Percentiles rank a stretch among this genome's conserved stretches.
phyloP scores from a whole-genome alignment of 78 protist genomes.

The Speleostelium caveatum region DNA sequence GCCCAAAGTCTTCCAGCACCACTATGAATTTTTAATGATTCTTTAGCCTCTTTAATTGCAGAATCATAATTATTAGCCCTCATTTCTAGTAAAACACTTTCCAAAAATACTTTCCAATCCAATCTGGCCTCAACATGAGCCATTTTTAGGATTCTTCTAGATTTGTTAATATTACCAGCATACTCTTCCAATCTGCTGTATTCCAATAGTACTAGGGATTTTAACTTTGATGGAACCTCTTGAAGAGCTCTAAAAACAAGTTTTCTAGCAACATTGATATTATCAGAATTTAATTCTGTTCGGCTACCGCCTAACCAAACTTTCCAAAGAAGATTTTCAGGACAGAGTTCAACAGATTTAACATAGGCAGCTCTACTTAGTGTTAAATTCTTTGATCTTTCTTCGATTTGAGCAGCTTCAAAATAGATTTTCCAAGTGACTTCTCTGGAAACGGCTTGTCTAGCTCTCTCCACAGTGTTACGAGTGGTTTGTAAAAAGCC shows the following conservation, averaged over 20 bases:
- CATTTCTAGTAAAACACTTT: constrained; percentile 87
- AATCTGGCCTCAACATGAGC: constrained; percentile 68
- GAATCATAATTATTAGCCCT: constrained; percentile 79
- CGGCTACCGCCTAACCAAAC: constrained; percentile 92
- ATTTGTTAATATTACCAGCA: constrained; percentile 80
- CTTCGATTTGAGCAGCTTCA: constrained; percentile 94
- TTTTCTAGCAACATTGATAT: constrained; percentile 63
- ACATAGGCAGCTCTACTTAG: constrained; percentile 83
- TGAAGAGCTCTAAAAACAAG: constrained; percentile 86
- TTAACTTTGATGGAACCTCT: constrained; percentile 90
- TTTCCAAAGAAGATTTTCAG: constrained; percentile 90
- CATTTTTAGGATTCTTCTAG: constrained; percentile 55
- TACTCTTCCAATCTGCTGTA: constrained; percentile 89
- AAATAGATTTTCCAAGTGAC: constrained; percentile 95
- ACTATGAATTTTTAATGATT: constrained; percentile 86
- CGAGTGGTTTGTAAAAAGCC: constrained; percentile 61
- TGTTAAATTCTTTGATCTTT: constrained; percentile 79
- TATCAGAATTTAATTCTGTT: constrained; percentile 40
- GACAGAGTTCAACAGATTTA: constrained; percentile 82
- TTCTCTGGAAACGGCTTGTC: constrained; percentile 85
- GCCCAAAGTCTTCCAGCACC: constrained; percentile 96
- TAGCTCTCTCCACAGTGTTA: constrained; percentile 77
- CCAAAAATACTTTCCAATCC: constrained; percentile 94
- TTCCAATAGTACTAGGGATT: constrained; percentile 89
- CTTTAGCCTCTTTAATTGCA: constrained; percentile 83